Evolutionary conservation across 768 basidiomycete genomes (phyloP), one percentile per base, ranked within the genome.

Genomic region (Trametes villosa): DNA sequence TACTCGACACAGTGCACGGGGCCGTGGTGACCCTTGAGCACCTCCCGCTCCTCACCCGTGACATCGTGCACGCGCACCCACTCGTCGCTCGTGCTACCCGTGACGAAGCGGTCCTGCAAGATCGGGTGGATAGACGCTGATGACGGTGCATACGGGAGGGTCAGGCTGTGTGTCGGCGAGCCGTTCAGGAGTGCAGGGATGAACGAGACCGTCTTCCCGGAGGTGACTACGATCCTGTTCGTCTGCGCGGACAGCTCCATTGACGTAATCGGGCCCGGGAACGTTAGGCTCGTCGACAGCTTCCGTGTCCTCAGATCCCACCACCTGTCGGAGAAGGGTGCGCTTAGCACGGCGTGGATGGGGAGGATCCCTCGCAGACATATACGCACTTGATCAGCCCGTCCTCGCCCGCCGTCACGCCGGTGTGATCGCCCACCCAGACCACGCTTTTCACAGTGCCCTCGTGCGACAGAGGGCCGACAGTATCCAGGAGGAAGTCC

Each of bases 51-150:
- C 73, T 89, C 87, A 2, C 96, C 97, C 31, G 90, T 85, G 70
- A 96, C 86, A 17, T 89, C 90, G 72, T 98, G 94, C 30, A 98
- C 86, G 34, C 96, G 83, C 45, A 99, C 95, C 97, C 97, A 98
- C 68, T 98, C 95, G 73, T 99, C 97, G 15, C 83, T 84, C 51
- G 83, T 81, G 66, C 87, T 92, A 40, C 97, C 97, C 0, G 94
- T 94, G 57, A 98, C 90, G 75, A 98, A 98, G 50, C 93, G 85
- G 71, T 96, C 91, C 70, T 92, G 87, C 45, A 84, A 77, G 64
- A 89, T 83, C 3, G 97, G 97, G 71, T 98, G 96, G 48, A 99
- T 87, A 1, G 96, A 96, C 36, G 94, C 96, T 2, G 94, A 96
- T 4, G 96, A 97, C 3, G 94, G 93, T 24, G 88, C 83, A 71